phyloP scores from a whole-genome alignment of 768 basidiomycete genomes.

The Tylopilus sp. region DNA sequence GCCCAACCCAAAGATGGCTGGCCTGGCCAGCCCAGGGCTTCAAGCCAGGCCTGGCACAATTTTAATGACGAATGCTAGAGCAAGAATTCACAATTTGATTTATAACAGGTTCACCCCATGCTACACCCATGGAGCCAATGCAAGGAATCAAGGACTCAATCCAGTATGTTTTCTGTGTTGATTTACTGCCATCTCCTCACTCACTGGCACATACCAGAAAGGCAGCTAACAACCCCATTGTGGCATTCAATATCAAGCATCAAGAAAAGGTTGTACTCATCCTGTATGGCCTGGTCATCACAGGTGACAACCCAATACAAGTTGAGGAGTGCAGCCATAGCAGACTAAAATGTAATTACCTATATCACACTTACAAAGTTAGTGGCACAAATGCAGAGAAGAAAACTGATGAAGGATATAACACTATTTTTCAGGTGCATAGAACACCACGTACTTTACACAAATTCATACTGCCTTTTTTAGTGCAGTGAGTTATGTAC shows the following conservation, averaged over 20 bases:
- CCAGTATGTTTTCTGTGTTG: constrained; percentile 9
- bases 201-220: not conserved
- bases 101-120: constrained; percentile 33
- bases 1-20: too few species aligned
- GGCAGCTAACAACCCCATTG: not conserved
- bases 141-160: constrained; percentile 27
- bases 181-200: not conserved
- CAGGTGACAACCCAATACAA: constrained; percentile 38
- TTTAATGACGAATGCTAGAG: constrained; percentile 26
- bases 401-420: constrained; percentile 25
- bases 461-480: too few species aligned
- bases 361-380: constrained; percentile 25
- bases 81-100: constrained; percentile 31
- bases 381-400: constrained; percentile 27
- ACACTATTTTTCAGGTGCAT: constrained; percentile 16
- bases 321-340: constrained; percentile 33
- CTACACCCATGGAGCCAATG: constrained; percentile 33
- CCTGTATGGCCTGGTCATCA: constrained; percentile 21
- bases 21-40: too few species aligned
- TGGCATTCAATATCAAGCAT: constrained; percentile 20
- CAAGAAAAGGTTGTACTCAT: constrained; percentile 22
- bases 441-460: too few species aligned
- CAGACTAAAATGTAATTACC: constrained; percentile 30
- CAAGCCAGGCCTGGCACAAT: too few species aligned
- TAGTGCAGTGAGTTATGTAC: constrained; percentile 7